These are phyloP conservation scores for Dalbergia oliveri DNA, from an alignment of 306 rosid genomes.

Conservation along the genomic window DNA sequence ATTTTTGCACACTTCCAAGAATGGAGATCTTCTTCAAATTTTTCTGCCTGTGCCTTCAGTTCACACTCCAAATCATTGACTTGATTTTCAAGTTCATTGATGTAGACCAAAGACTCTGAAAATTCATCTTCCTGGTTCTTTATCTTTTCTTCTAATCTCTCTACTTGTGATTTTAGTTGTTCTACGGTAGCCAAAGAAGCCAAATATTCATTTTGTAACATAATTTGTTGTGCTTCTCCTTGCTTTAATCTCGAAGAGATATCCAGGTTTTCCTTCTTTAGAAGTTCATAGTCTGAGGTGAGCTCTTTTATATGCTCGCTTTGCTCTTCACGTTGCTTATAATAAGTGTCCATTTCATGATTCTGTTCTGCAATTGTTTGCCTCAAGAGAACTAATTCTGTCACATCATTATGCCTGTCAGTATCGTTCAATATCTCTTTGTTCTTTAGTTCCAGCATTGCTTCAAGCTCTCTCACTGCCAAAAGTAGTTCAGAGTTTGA, in stretches of 20 bases:
- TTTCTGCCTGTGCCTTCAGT: constrained; percentile 67
- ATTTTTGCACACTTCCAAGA: constrained; percentile 61
- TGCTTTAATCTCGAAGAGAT: constrained; percentile 73
- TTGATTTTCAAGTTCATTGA: constrained; percentile 80
- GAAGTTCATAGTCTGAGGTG: constrained; percentile 61
- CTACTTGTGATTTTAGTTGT: constrained; percentile 79
- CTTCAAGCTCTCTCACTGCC: constrained; percentile 87
- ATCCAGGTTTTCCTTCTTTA: constrained; percentile 76
- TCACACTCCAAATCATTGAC: constrained; percentile 72
- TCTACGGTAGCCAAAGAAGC: constrained; percentile 71
- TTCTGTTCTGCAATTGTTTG: constrained; percentile 67
- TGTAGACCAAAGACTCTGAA: constrained; percentile 67
- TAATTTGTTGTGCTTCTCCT: constrained; percentile 55
- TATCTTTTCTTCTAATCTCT: constrained; percentile 77
- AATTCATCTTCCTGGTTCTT: constrained; percentile 71
- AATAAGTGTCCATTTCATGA: constrained; percentile 65
- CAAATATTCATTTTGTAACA: constrained; percentile 62
- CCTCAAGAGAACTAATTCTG: constrained; percentile 63
- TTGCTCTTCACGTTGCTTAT: constrained; percentile 65
- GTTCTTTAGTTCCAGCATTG: constrained; percentile 72
- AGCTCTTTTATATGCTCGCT: constrained; percentile 68
- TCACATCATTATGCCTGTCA: constrained; percentile 36
- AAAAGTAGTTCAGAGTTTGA: constrained; percentile 82
- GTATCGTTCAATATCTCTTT: constrained; percentile 60
- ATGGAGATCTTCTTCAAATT: constrained; percentile 65